Percentiles rank a stretch among this genome's conserved stretches.
phyloP scores from a whole-genome alignment of 768 basidiomycete species.

The Rhizopogon vinicolor region DNA sequence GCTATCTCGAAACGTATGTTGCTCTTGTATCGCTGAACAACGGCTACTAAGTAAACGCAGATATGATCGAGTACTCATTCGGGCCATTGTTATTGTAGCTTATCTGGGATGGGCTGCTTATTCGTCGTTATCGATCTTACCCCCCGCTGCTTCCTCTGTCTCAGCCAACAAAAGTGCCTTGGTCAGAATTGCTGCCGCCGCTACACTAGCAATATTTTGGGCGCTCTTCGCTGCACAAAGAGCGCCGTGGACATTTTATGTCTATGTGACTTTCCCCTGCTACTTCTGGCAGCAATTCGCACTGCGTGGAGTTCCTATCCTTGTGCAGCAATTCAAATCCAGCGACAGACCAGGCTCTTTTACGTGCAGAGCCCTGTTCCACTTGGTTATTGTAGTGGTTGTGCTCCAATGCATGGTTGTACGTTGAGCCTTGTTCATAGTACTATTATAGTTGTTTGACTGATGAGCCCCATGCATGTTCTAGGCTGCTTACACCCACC shows the following conservation, averaged over 20 bases:
- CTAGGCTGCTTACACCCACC: slow-evolving; percentile 67
- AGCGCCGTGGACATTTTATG: slow-evolving; percentile 68
- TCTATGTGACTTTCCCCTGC: slow-evolving; percentile 70
- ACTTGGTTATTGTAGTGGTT: slow-evolving; percentile 27
- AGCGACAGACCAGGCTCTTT: neutral
- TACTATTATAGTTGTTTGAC: neutral
- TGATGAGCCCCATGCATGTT: slow-evolving; percentile 1
- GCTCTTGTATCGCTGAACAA: neutral
- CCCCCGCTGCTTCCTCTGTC: slow-evolving; percentile 10
- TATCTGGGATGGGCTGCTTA: slow-evolving; percentile 80
- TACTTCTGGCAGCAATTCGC: slow-evolving; percentile 70
- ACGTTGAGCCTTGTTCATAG: slow-evolving; percentile 23
- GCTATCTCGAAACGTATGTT: slow-evolving; percentile 65
- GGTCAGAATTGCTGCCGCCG: slow-evolving; percentile 22
- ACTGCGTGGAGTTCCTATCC: slow-evolving; percentile 16
- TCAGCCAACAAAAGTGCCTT: slow-evolving; percentile 6
- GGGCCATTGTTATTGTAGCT: slow-evolving; percentile 61
- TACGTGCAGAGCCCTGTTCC: neutral
- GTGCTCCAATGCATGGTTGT: slow-evolving; percentile 73
- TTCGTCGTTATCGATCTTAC: slow-evolving; percentile 52
- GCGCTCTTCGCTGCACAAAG: slow-evolving; percentile 53
- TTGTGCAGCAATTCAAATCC: slow-evolving; percentile 4
- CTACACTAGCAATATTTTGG: slow-evolving; percentile 36
- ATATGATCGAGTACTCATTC: slow-evolving; percentile 74
- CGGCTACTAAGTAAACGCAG: slow-evolving; percentile 21